Conservation (phyloP, 208 protist genomes). For the Wallacemonas sp. region DNA sequence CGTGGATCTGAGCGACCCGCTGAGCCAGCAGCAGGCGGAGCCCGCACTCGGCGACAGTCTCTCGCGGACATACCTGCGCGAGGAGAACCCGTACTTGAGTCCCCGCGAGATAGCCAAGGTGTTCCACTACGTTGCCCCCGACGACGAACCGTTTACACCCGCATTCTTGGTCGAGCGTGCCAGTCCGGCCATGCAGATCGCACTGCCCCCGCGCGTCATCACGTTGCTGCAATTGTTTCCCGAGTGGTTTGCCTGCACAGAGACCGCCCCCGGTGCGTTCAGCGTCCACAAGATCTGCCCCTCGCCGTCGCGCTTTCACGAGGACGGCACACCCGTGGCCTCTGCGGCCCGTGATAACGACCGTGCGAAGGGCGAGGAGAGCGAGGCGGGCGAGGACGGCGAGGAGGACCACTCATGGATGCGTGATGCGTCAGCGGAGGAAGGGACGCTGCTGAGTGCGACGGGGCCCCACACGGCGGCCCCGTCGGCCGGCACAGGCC, state of each 20-base stretch:
- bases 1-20: slow-evolving; percentile 69
- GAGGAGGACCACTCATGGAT: slow-evolving; percentile 47
- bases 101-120: slow-evolving; percentile 64
- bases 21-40: slow-evolving; percentile 41
- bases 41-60: slow-evolving; percentile 48
- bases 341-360: not conserved
- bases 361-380: not conserved
- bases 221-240: slow-evolving; percentile 74
- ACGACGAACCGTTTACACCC: slow-evolving; percentile 57
- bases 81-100: slow-evolving; percentile 81
- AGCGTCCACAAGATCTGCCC: slow-evolving; percentile 56
- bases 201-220: slow-evolving; percentile 71
- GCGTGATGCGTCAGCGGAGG: slow-evolving; percentile 33
- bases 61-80: slow-evolving; percentile 38
- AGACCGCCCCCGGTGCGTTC: slow-evolving; percentile 77
- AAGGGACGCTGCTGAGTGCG: slow-evolving; percentile 21
- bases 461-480: not conserved
- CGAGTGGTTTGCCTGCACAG: slow-evolving; percentile 67
- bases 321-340: too few relatives aligned
- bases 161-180: slow-evolving; percentile 65
- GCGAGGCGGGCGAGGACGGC: slow-evolving; percentile 10
- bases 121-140: slow-evolving; percentile 79
- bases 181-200: slow-evolving; percentile 80
- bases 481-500: slow-evolving; percentile 18
- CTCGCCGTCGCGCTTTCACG: not conserved